Evolutionary conservation across 2,329 filamentous ascomycete genomes (phyloP).

Genomic region (Talaromyces albobiverticillius): DNA sequence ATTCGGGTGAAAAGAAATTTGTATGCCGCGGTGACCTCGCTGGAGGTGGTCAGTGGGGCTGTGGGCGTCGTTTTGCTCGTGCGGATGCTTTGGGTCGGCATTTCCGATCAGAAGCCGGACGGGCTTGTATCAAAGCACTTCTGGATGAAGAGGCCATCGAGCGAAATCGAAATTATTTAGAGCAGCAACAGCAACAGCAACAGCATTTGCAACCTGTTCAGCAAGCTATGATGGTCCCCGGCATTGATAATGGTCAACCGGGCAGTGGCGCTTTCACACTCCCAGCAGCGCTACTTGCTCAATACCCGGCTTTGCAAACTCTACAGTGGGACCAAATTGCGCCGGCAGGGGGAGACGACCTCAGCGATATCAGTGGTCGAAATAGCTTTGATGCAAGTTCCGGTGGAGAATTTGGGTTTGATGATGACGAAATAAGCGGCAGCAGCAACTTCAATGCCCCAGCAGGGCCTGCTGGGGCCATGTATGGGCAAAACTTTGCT

Average conservation of each 20-base stretch:
- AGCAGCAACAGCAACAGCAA: constrained; percentile 62
- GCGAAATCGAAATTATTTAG: constrained; percentile 70
- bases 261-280: constrained; percentile 61
- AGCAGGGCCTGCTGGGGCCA: constrained; percentile 28
- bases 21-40: constrained; percentile 92
- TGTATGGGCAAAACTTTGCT: constrained; percentile 33
- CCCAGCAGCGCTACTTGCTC: constrained; percentile 82
- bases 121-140: constrained; percentile 95
- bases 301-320: constrained; percentile 89
- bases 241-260: constrained; percentile 54
- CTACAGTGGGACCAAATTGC: constrained; percentile 82
- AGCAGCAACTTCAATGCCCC: constrained; percentile 32
- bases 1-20: constrained; percentile 98
- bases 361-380: constrained; percentile 62
- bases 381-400: constrained; percentile 51
- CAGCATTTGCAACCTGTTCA: constrained; percentile 57
- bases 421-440: constrained; percentile 40
- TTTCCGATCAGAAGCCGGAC: constrained; percentile 91
- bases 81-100: constrained; percentile 92
- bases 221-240: constrained; percentile 60
- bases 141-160: constrained; percentile 90
- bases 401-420: constrained; percentile 41
- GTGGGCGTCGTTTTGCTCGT: constrained; percentile 86
- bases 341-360: constrained; percentile 55
- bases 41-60: constrained; percentile 82